phyloP scores from a whole-genome alignment of 805 yeast species.

The Candida fluviatilis region DNA sequence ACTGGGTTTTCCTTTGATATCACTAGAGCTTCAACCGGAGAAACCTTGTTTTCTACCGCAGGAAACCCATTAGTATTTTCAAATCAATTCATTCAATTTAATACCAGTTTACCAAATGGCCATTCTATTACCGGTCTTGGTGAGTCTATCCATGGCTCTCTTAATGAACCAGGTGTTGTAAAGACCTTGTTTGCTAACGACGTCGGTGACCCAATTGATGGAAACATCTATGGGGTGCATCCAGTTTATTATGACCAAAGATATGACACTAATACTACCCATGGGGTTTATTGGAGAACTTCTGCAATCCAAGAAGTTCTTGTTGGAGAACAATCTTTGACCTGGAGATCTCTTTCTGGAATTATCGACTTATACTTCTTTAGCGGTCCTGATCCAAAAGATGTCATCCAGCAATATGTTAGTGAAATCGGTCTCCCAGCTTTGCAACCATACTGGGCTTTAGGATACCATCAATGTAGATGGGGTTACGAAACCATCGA shows the following conservation, averaged over 20 bases:
- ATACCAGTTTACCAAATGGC: slow-evolving; percentile 21
- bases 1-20: slow-evolving; percentile 14
- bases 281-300: slow-evolving; percentile 28
- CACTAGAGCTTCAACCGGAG: slow-evolving; percentile 17
- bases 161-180: slow-evolving; percentile 21
- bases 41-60: slow-evolving; percentile 23
- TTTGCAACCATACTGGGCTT: slow-evolving; percentile 22
- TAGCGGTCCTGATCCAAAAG: slow-evolving; percentile 19
- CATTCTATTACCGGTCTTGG: slow-evolving; percentile 28
- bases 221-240: slow-evolving; percentile 28
- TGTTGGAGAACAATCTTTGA: slow-evolving; percentile 19
- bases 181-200: slow-evolving; percentile 27
- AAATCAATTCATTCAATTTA: slow-evolving; percentile 27
- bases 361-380: slow-evolving; percentile 23
- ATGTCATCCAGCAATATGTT: slow-evolving; percentile 19
- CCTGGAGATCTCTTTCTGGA: slow-evolving; percentile 27
- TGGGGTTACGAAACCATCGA: slow-evolving; percentile 20
- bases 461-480: slow-evolving; percentile 23
- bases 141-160: slow-evolving; percentile 25
- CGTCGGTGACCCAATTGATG: slow-evolving; percentile 21
- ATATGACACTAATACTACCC: slow-evolving; percentile 17
- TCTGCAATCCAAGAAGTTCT: slow-evolving; percentile 25
- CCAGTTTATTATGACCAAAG: slow-evolving; percentile 29
- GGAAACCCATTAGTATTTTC: slow-evolving; percentile 26
- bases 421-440: slow-evolving; percentile 19